These are phyloP conservation scores for Hortiboletus flavorubellus DNA, from an alignment of 768 basidiomycete genomes.

Conservation along the genomic window DNA sequence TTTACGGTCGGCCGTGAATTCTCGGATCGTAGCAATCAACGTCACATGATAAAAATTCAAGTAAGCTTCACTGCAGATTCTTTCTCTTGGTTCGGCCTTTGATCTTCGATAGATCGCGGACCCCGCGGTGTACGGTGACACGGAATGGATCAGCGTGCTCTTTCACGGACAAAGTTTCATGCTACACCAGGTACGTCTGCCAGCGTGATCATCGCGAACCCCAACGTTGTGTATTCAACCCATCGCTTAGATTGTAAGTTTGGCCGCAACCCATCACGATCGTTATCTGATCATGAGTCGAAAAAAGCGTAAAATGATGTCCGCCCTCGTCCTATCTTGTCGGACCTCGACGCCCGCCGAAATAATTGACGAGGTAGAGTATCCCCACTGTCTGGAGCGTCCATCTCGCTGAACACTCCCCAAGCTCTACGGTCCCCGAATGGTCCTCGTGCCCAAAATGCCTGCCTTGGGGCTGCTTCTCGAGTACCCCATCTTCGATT, in stretches of 20 bases:
- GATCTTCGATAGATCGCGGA: conserved; percentile 58
- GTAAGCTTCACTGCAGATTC: conserved; percentile 34
- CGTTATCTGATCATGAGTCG: conserved; percentile 7
- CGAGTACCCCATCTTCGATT: conserved; percentile 79
- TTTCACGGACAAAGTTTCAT: conserved; percentile 99
- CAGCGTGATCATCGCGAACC: not conserved
- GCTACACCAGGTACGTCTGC: conserved; percentile 85
- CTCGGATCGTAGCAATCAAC: conserved; percentile 72
- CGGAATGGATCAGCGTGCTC: conserved; percentile 91
- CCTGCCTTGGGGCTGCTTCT: conserved; percentile 91
- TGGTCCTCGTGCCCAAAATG: conserved; percentile 90
- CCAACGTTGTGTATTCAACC: conserved; percentile 23
- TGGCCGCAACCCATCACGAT: not conserved
- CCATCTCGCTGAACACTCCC: not conserved
- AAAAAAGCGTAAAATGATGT: conserved; percentile 94
- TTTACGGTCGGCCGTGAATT: conserved; percentile 90
- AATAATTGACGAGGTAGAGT: conserved; percentile 66
- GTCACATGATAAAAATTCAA: conserved; percentile 87
- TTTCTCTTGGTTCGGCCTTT: not conserved
- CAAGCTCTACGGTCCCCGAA: conserved; percentile 73
- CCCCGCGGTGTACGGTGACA: conserved; percentile 85
- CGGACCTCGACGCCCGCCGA: conserved; percentile 72
- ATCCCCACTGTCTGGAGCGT: not conserved
- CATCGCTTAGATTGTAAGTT: conserved; percentile 30
- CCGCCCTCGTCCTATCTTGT: conserved; percentile 72